Conservation (phyloP, 345 rosid genomes). For the Gossypium longicalyx region DNA sequence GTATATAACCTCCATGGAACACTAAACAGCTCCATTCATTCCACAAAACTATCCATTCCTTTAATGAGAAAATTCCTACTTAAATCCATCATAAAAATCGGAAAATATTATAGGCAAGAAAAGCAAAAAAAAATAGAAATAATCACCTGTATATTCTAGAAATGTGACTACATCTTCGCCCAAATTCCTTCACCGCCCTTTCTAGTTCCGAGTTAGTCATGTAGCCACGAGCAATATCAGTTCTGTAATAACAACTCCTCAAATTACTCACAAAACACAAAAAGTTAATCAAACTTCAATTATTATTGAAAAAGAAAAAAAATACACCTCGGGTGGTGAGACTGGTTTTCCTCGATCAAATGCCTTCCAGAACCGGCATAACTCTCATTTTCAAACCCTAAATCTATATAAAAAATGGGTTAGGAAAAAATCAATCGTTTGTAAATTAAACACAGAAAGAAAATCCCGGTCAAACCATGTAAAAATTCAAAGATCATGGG, state of each 20-base stretch:
- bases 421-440: neutral
- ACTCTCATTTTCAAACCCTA: slow-evolving; percentile 31
- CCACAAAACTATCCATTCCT: neutral
- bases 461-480: neutral
- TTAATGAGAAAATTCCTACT: neutral
- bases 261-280: neutral
- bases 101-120: neutral
- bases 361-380: slow-evolving; percentile 34
- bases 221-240: slow-evolving; percentile 57
- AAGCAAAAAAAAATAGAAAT: slow-evolving; percentile 4
- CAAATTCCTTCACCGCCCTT: slow-evolving; percentile 66
- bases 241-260: slow-evolving; percentile 22
- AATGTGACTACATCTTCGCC: slow-evolving; percentile 65
- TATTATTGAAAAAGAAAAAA: neutral
- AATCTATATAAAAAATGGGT: neutral
- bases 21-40: slow-evolving; percentile 6
- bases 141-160: slow-evolving; percentile 84
- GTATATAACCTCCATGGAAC: slow-evolving; percentile 29
- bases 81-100: neutral
- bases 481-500: slow-evolving; percentile 1
- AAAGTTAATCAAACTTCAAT: neutral
- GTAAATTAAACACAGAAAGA: neutral
- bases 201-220: slow-evolving; percentile 76
- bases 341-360: slow-evolving; percentile 33
- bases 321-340: slow-evolving; percentile 38